Evolutionary conservation across 2,329 filamentous ascomycete genomes (phyloP).

Genomic region (Verticillium albo-atrum): DNA sequence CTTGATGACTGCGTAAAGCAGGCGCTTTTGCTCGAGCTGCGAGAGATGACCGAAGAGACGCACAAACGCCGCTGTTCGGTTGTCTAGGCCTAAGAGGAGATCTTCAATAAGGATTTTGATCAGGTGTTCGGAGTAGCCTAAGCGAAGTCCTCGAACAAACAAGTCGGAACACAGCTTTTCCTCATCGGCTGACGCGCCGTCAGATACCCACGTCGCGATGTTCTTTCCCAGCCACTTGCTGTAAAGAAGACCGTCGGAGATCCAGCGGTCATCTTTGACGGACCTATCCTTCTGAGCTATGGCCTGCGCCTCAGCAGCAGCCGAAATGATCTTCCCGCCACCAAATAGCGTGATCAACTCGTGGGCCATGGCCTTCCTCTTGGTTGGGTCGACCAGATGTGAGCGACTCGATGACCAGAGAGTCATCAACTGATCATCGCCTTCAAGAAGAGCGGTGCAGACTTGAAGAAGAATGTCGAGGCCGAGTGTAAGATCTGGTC

Average conservation of each 20-base stretch:
- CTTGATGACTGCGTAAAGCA: constrained; percentile 34
- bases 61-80: constrained; percentile 18
- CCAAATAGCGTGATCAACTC: constrained; percentile 43
- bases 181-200: constrained; percentile 17
- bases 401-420: constrained; percentile 31
- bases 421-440: constrained; percentile 26
- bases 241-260: constrained; percentile 61
- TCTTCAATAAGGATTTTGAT: constrained; percentile 29
- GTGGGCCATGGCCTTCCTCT: constrained; percentile 29
- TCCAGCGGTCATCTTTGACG: constrained; percentile 43
- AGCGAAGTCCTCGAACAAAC: constrained; percentile 56
- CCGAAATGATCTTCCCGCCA: constrained; percentile 44
- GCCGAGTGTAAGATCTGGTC: constrained; percentile 38
- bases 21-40: constrained; percentile 37
- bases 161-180: constrained; percentile 40
- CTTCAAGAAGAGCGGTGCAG: constrained; percentile 34
- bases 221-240: constrained; percentile 67
- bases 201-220: constrained; percentile 42
- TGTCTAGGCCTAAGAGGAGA: constrained; percentile 28
- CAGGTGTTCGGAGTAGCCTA: constrained; percentile 63
- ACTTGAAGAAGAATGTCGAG: constrained; percentile 39
- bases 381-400: constrained; percentile 10
- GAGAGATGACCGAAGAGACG: constrained; percentile 30
- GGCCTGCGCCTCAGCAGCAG: constrained; percentile 52
- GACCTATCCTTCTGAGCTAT: constrained; percentile 32